These are phyloP conservation scores for Vitis vinifera DNA, from an alignment of 164 flowering plant species.

Conservation along the genomic window DNA sequence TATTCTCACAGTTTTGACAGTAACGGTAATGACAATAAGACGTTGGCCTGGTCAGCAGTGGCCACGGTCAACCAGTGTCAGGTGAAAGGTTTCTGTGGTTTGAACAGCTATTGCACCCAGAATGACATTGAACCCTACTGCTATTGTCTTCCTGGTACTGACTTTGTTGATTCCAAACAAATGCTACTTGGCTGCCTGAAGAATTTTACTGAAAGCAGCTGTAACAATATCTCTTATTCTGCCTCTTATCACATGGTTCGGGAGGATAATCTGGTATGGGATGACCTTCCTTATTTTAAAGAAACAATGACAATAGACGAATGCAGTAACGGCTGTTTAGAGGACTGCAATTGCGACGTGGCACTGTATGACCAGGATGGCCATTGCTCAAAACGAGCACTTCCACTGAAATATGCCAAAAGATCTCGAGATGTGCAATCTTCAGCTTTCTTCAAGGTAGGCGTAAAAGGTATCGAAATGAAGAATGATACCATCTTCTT, in stretches of 20 bases:
- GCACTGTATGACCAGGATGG: not conserved
- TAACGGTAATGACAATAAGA: not conserved
- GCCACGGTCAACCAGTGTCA: not conserved
- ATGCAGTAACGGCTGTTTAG: slow-evolving; percentile 13
- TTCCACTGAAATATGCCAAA: slow-evolving; percentile 6
- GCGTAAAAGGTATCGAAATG: not conserved
- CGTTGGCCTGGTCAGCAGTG: too few species aligned
- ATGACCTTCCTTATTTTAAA: not conserved
- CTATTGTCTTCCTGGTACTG: slow-evolving; percentile 10
- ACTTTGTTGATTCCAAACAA: not conserved
- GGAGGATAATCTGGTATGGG: not conserved
- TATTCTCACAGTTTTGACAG: slow-evolving; percentile 1
- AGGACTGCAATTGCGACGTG: slow-evolving; percentile 20
- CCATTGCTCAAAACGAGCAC: not conserved
- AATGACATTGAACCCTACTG: not conserved
- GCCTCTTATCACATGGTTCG: not conserved
- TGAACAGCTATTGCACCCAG: slow-evolving; percentile 6
- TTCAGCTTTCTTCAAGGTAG: not conserved
- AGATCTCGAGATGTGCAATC: too few species aligned
- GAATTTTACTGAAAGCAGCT: slow-evolving; percentile 1
- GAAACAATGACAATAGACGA: not conserved
- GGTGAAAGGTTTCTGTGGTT: slow-evolving; percentile 15
- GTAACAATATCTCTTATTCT: not conserved
- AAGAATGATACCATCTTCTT: too few species aligned
- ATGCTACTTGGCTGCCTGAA: not conserved